These are phyloP conservation scores for Paecilomyces variotii DNA, from an alignment of 2,329 filamentous ascomycete genomes.

Conservation along the genomic window DNA sequence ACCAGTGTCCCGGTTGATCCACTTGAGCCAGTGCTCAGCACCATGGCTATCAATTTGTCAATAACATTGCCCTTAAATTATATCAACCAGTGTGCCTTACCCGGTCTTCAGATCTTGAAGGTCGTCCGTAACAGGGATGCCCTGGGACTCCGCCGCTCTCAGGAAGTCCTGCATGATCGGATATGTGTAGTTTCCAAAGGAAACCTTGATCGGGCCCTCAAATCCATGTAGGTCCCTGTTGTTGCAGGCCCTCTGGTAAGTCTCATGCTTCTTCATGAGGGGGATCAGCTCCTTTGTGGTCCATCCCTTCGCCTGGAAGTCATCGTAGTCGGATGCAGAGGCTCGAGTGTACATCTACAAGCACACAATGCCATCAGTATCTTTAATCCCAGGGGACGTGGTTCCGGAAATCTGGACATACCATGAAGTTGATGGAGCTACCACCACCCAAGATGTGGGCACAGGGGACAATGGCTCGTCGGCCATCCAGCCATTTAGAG, in stretches of 20 bases:
- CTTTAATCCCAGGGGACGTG: neutral
- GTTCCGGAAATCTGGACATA: constrained; percentile 18
- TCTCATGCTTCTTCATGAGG: constrained; percentile 74
- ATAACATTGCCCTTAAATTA: neutral
- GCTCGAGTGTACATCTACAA: constrained; percentile 63
- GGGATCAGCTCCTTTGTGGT: constrained; percentile 66
- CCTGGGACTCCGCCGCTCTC: constrained; percentile 62
- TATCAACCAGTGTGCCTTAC: constrained; percentile 11
- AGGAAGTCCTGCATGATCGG: constrained; percentile 77
- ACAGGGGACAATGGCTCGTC: constrained; percentile 65
- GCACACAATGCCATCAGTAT: constrained; percentile 3
- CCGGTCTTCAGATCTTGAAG: constrained; percentile 57
- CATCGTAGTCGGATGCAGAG: constrained; percentile 66
- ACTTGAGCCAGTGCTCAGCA: constrained; percentile 77
- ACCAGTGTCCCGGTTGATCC: constrained; percentile 62
- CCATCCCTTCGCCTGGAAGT: constrained; percentile 75
- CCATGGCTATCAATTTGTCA: constrained; percentile 42
- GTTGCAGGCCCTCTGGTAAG: constrained; percentile 59
- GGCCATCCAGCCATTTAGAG: constrained; percentile 62
- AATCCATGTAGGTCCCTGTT: constrained; percentile 62
- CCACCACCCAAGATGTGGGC: constrained; percentile 66
- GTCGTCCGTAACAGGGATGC: constrained; percentile 67
- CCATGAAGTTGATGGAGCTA: constrained; percentile 72
- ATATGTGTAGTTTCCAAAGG: constrained; percentile 73
- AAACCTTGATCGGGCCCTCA: constrained; percentile 74